Evolutionary conservation across 305 asterid genomes (phyloP), one percentile per base, ranked within the genome.

Genomic region (Euphrasia arctica): DNA sequence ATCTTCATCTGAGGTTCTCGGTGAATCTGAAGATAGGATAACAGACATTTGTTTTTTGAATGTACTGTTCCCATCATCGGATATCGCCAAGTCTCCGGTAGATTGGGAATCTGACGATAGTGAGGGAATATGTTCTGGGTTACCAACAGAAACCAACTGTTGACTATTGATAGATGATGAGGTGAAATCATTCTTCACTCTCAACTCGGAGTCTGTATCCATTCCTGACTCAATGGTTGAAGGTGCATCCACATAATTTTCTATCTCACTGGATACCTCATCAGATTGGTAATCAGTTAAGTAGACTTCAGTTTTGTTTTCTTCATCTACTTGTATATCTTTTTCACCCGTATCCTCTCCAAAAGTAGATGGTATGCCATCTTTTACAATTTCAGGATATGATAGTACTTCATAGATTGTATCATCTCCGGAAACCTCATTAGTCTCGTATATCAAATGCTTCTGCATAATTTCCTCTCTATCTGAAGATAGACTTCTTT

Each of bases 181-280:
- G 71, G 63, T 69, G 62, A 74, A 65, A 77, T 78, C 75, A 41
- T 50, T 74, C 77, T 72, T 82, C 78, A 72, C 64, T 79, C 83
- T 84, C 72, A 77, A 32, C 79, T 90, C 96, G 0, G 84, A 78
- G 64, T 82, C 93, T 42, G 89, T 84, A 57, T 85, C 97, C 74
- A 81, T 67, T 74, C 83, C 95, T 52, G 91, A 81, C 54, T 84
- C 97, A 78, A 88, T 88, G 65, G 87, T 83, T 50, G 91, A 74
- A 60, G 88, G 86, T 62, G 95, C 95, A 77, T 90, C 97, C 69
- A 85, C 78, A 51, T 74, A 90, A 74, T 83, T 85, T 63, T 87
- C 95, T 62, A 79, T 73, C 80, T 85, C 95, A 78, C 96, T 82
- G 27, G 83, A 83, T 64, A 77, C 58, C 63, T 79, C 93, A 75